Base-by-base conservation (phyloP, 2,329 filamentous ascomycete genomes). In the Microcyclosporella mali region DNA sequence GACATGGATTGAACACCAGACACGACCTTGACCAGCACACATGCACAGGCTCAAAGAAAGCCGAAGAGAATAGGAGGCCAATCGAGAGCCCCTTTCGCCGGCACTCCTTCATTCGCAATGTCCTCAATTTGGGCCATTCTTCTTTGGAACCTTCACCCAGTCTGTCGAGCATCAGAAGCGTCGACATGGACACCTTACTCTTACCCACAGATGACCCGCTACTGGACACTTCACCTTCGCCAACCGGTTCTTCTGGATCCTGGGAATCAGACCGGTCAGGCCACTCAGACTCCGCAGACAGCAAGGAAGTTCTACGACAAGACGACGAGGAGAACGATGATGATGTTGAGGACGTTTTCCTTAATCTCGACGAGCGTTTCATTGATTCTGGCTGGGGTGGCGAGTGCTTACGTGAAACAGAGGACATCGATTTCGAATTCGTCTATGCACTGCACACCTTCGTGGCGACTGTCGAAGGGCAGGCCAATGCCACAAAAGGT, bases 341-440 rank as follows among this genome's bases (percentile, higher is more conserved):
- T 78, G 80, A 82, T 71, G 72, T 73, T 61, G 72, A 78, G 64
- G 73, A 78, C 60, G 65, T 73, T 73, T 72, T 66, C 61, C 68
- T 74, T 65, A 67, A 69, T 66, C 64, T 73, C 64, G 73, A 85
- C 60, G 62, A 74, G 46, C 73, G 74, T 67, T 84, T 79, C 66
- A 66, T 84, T 73, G 80, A 85, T 64, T 81, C 78, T 56, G 82
- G 81, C 46, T 89, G 82, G 82, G 81, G 75, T 66, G 77, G 77
- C 70, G 78, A 85, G 72, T 84, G 82, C 88, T 95, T 88, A 95
- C 85, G 79, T 76, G 76, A 83, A 68, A 67, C 74, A 97, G 92
- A 98, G 78, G 92, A 98, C 62, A 98, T 98, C 68, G 92, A 98
- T 75, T 97, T 98, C 72, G 90, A 97, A 66, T 97, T 97, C 69